Conservation (phyloP, 1,139 yeast species). For the Candida glucosophila region DNA sequence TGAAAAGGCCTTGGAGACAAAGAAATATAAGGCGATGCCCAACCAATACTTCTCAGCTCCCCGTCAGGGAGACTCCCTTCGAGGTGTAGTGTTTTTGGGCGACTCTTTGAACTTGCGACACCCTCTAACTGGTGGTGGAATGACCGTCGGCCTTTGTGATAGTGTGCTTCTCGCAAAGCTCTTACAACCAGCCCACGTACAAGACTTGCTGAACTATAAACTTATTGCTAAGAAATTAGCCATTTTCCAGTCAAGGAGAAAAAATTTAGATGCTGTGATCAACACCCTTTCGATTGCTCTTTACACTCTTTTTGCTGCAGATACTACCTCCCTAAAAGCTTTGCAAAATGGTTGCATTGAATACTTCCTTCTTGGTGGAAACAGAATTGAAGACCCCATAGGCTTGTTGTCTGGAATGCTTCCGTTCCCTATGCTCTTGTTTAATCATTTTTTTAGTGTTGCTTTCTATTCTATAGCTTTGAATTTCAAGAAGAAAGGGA, state of each 20-base stretch:
- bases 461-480: slow-evolving; percentile 76
- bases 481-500: slow-evolving; percentile 60
- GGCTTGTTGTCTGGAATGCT: slow-evolving; percentile 75
- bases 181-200: slow-evolving; percentile 47
- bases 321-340: slow-evolving; percentile 50
- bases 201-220: slow-evolving; percentile 51
- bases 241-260: slow-evolving; percentile 70
- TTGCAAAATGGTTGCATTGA: slow-evolving; percentile 84
- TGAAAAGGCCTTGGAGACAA: slow-evolving; percentile 27
- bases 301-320: slow-evolving; percentile 86
- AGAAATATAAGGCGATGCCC: slow-evolving; percentile 80
- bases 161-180: slow-evolving; percentile 59
- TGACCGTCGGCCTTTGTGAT: slow-evolving; percentile 95
- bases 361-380: slow-evolving; percentile 81
- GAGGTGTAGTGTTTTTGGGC: slow-evolving; percentile 82
- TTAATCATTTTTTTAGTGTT: slow-evolving; percentile 82
- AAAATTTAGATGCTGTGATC: slow-evolving; percentile 71
- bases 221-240: slow-evolving; percentile 45
- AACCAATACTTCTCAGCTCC: slow-evolving; percentile 83
- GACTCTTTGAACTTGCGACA: slow-evolving; percentile 97
- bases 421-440: slow-evolving; percentile 65
- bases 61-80: slow-evolving; percentile 44
- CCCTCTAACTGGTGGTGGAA: slow-evolving; percentile 98
- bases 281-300: slow-evolving; percentile 88
- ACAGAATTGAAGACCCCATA: slow-evolving; percentile 69